Percentiles rank a stretch among this genome's conserved stretches.
phyloP scores from a whole-genome alignment of 129 eudicot genomes.

The Arctium lappa region DNA sequence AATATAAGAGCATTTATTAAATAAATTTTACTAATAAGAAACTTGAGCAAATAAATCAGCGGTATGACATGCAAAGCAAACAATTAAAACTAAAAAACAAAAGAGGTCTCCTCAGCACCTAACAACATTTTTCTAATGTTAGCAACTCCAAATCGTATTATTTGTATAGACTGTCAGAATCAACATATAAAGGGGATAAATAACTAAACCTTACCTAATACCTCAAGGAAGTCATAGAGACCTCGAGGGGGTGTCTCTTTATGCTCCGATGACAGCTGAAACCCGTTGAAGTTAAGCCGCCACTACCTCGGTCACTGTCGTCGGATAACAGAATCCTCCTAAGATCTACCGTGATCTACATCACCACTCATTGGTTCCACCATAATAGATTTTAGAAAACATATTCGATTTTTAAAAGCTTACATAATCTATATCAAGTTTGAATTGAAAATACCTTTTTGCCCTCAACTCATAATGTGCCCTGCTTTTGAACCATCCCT shows the following conservation, averaged over 20 bases:
- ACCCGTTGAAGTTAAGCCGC: too few relatives aligned
- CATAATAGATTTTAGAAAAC: neutral
- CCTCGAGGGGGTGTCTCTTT: constrained; percentile 63
- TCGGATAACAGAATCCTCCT: constrained; percentile 28
- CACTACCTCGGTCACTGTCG: neutral
- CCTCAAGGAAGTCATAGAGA: constrained; percentile 61
- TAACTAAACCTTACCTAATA: constrained; percentile 39
- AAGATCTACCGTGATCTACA: too few relatives aligned
- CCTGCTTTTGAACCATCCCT: too few relatives aligned
- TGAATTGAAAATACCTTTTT: too few relatives aligned
- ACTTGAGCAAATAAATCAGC: too few relatives aligned
- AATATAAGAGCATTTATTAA: too few relatives aligned
- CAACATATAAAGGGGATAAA: neutral
- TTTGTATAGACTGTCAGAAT: neutral
- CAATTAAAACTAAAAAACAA: neutral
- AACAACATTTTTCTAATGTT: neutral
- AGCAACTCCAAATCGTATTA: neutral
- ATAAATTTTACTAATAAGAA: too few relatives aligned
- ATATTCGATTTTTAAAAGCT: neutral
- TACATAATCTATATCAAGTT: neutral
- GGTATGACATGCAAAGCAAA: too few relatives aligned
- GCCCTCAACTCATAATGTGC: too few relatives aligned
- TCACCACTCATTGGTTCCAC: neutral
- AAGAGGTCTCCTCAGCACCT: neutral
- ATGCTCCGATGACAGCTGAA: neutral